These are phyloP conservation scores for Phycomyces nitens DNA, from an alignment of 192 early-diverging fungal species.

Conservation along the genomic window DNA sequence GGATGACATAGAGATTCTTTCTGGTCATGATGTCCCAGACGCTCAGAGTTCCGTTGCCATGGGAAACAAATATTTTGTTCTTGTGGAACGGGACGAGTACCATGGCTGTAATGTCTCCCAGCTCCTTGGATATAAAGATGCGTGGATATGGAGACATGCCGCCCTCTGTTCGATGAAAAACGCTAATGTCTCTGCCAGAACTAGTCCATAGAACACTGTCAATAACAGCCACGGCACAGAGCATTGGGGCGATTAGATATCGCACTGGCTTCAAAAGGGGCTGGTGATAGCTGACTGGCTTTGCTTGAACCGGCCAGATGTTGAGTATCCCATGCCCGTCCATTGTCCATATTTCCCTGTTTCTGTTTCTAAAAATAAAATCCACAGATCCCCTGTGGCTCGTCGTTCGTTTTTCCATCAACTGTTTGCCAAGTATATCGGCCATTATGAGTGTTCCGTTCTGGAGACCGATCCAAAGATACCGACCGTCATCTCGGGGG, in stretches of 20 bases:
- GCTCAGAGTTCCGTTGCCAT: slow-evolving; percentile 76
- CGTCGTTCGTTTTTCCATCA: slow-evolving; percentile 35
- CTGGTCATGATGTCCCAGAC: slow-evolving; percentile 56
- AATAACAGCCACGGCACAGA: slow-evolving; percentile 43
- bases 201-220: slow-evolving; percentile 58
- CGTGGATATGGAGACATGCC: slow-evolving; percentile 34
- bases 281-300: neutral
- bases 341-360: slow-evolving; percentile 60
- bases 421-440: slow-evolving; percentile 39
- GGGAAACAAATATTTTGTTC: slow-evolving; percentile 58
- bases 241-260: slow-evolving; percentile 33
- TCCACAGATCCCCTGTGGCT: slow-evolving; percentile 44
- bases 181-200: slow-evolving; percentile 50
- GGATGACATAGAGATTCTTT: slow-evolving; percentile 43
- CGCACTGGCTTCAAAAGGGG: neutral
- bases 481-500: slow-evolving; percentile 53
- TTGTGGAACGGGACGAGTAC: slow-evolving; percentile 41
- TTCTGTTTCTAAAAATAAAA: slow-evolving; percentile 51
- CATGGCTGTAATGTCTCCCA: slow-evolving; percentile 56
- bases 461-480: slow-evolving; percentile 58
- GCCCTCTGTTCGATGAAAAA: slow-evolving; percentile 38
- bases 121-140: slow-evolving; percentile 32
- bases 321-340: slow-evolving; percentile 60
- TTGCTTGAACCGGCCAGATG: slow-evolving; percentile 41
- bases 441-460: slow-evolving; percentile 58